A percentile compares a stretch with the other conserved stretches of the same genome.
phyloP scores from a whole-genome alignment of 495 filamentous ascomycete genomes.

The Clavariopsis aquatica region DNA sequence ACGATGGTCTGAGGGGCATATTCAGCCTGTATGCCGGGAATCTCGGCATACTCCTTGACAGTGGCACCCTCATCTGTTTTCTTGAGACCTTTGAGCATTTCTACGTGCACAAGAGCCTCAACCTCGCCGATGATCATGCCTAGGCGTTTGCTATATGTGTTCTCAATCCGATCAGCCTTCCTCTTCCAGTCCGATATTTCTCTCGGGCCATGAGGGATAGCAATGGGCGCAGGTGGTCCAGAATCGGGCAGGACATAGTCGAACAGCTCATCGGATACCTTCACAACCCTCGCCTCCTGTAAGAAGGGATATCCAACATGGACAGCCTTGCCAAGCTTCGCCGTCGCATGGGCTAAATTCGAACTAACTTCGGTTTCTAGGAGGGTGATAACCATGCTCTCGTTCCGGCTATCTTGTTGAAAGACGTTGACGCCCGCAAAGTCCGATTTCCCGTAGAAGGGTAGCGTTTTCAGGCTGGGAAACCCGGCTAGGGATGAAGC shows the following conservation, averaged over 20 bases:
- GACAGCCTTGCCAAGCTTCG: constrained; percentile 78
- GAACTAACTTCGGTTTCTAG: constrained; percentile 70
- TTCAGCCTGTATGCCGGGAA: constrained; percentile 88
- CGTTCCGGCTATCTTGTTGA: constrained; percentile 92
- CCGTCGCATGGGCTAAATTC: constrained; percentile 69
- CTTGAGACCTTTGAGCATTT: constrained; percentile 85
- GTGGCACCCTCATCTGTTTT: constrained; percentile 90
- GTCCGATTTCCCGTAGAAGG: constrained; percentile 73
- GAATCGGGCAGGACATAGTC: constrained; percentile 73
- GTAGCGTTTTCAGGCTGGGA: constrained; percentile 80
- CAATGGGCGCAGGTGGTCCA: constrained; percentile 55
- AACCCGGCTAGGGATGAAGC: constrained; percentile 84
- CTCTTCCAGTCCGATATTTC: constrained; percentile 81
- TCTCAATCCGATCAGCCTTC: constrained; percentile 82
- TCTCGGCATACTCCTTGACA: constrained; percentile 87
- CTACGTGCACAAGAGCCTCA: constrained; percentile 85
- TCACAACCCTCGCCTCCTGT: constrained; percentile 85
- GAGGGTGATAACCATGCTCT: constrained; percentile 91
- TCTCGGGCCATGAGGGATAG: constrained; percentile 69
- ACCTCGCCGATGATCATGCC: constrained; percentile 85
- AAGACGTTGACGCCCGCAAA: constrained; percentile 97
- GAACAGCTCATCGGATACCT: constrained; percentile 92
- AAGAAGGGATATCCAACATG: constrained; percentile 95
- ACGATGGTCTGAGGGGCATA: constrained; percentile 90
- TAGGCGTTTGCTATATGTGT: constrained; percentile 81